A percentile compares a stretch with the other conserved stretches of the same genome.
Conservation (phyloP, 2,329 filamentous ascomycete species). For the Conoideocrella luteorostrata region DNA sequence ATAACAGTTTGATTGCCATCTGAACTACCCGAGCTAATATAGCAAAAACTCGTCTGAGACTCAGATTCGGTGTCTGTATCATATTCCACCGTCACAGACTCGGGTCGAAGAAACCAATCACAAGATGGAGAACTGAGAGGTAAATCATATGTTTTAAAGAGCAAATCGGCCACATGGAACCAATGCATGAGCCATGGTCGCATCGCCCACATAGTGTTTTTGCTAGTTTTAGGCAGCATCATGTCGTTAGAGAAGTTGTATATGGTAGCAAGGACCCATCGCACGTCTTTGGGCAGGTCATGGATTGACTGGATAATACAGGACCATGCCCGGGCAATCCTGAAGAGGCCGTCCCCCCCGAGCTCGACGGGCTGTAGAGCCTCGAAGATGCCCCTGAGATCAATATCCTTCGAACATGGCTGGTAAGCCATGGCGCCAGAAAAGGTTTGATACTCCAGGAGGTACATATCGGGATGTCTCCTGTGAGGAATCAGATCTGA, state of each 20-base stretch:
- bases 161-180: constrained; percentile 19
- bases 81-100: constrained; percentile 1
- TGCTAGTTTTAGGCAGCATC: constrained; percentile 13
- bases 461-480: constrained; percentile 13
- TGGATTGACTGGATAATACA: constrained; percentile 19
- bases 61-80: background rate
- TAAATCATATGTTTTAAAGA: constrained; percentile 16
- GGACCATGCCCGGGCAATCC: constrained; percentile 23
- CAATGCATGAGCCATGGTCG: constrained; percentile 23
- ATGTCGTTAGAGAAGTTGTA: constrained; percentile 25
- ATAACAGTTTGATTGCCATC: constrained; percentile 6
- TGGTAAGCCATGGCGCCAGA: constrained; percentile 20
- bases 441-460: constrained; percentile 23
- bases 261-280: constrained; percentile 25
- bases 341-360: constrained; percentile 19
- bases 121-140: constrained; percentile 12
- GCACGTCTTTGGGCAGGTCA: constrained; percentile 21
- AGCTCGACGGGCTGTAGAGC: constrained; percentile 16
- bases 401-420: constrained; percentile 20
- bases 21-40: constrained; percentile 1
- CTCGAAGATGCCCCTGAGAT: constrained; percentile 15
- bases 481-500: constrained; percentile 18
- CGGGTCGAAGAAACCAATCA: constrained; percentile 21
- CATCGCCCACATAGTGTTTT: constrained; percentile 17
- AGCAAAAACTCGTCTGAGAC: background rate